These are phyloP conservation scores for Astragalus membranaceus DNA, from an alignment of 306 rosid genomes.

Conservation along the genomic window DNA sequence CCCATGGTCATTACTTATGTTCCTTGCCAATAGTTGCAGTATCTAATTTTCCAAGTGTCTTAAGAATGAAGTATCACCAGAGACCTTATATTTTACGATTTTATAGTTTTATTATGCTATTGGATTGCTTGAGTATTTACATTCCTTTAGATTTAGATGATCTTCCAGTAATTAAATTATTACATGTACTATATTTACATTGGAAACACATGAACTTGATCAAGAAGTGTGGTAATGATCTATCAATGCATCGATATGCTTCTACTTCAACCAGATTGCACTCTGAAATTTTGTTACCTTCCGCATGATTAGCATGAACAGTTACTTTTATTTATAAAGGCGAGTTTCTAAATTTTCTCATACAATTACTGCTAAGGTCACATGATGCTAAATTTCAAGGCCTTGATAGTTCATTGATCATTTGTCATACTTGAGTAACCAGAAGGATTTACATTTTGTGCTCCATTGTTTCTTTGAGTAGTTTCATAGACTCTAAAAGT, in stretches of 20 bases:
- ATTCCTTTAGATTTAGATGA: not conserved
- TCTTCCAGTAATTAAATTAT: not conserved
- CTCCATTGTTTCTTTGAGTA: no score
- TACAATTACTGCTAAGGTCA: not conserved
- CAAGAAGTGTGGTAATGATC: not conserved
- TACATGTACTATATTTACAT: not conserved
- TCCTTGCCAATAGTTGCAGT: constrained; percentile 1
- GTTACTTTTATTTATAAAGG: not conserved
- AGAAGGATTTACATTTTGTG: no score
- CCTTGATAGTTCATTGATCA: no score
- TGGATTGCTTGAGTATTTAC: not conserved
- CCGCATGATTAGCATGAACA: not conserved
- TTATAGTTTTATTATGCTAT: not conserved
- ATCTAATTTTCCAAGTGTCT: not conserved
- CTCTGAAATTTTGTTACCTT: not conserved
- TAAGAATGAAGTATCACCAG: not conserved
- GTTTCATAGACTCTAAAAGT: no score
- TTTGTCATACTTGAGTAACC: no score
- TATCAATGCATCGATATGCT: not conserved
- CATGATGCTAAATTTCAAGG: not conserved
- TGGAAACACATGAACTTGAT: not conserved
- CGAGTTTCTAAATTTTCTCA: not conserved
- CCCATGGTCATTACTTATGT: not conserved
- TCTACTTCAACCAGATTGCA: not conserved
- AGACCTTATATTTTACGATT: not conserved